Percentiles rank a stretch among this genome's conserved stretches.
Evolutionary conservation across 176 grass and related monocot species (phyloP).

Genomic region (Puccinellia tenuiflora): DNA sequence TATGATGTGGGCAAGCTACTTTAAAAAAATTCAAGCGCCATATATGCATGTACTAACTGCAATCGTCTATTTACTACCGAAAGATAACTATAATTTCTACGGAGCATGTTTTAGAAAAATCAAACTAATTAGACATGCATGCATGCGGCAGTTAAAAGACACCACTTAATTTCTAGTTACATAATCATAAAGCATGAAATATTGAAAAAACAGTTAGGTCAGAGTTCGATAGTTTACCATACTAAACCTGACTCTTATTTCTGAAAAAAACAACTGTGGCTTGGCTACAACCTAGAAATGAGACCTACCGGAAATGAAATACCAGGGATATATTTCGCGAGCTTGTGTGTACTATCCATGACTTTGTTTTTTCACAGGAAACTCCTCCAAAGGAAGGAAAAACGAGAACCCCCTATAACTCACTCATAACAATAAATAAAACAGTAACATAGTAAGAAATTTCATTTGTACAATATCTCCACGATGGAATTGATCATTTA

Average conservation of each 20-base stretch:
- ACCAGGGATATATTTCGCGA: not conserved
- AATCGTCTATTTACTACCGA: not conserved
- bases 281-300: not conserved
- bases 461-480: not conserved
- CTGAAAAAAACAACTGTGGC: not conserved
- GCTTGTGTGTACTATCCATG: not conserved
- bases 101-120: not conserved
- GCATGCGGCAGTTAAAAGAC: not conserved
- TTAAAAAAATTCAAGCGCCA: not conserved
- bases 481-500: not conserved
- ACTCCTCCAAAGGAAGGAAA: not conserved
- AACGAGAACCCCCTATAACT: not conserved
- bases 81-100: not conserved
- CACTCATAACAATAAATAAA: not conserved
- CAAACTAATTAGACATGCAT: not conserved
- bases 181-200: conserved; percentile 24
- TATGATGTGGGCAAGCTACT: not conserved
- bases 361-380: not conserved
- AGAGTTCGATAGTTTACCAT: not conserved
- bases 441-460: not conserved
- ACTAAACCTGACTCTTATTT: not conserved
- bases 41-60: not conserved
- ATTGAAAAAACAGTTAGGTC: conserved; percentile 1
- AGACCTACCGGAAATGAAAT: not conserved
- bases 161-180: not conserved